A percentile compares a stretch with the other conserved stretches of the same genome.
phyloP scores from a whole-genome alignment of 2,329 filamentous ascomycete genomes.

The Pseudophaeomoniella oleicola region DNA sequence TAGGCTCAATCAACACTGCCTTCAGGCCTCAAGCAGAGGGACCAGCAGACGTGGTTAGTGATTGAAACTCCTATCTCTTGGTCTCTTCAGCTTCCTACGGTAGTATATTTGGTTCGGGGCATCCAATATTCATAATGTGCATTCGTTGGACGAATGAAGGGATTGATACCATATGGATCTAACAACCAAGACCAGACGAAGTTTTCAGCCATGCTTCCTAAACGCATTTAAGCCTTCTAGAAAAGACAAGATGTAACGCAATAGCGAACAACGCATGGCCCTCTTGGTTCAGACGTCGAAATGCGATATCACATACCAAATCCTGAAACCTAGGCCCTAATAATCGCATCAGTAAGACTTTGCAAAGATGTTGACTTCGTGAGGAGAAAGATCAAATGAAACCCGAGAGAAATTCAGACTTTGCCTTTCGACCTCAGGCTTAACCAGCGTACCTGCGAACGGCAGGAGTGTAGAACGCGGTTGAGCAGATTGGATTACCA shows the following conservation, averaged over 20 bases:
- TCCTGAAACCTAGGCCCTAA: not conserved
- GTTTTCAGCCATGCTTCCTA: no score
- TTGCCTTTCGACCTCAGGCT: slow-evolving; percentile 35
- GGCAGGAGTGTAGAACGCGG: slow-evolving; percentile 23
- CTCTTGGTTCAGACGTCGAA: not conserved
- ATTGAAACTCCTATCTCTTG: no score
- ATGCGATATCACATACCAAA: not conserved
- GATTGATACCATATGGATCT: no score
- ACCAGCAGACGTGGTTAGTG: no score
- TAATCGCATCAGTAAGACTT: not conserved
- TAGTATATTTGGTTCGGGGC: no score
- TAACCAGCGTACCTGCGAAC: slow-evolving; percentile 28
- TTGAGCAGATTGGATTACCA: slow-evolving; percentile 38
- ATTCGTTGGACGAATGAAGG: no score
- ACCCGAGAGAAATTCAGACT: slow-evolving; percentile 20
- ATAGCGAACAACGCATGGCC: not conserved
- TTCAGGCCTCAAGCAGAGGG: no score
- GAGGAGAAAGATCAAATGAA: not conserved
- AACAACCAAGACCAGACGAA: no score
- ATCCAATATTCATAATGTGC: no score
- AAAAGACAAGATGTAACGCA: not conserved
- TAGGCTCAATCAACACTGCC: no score
- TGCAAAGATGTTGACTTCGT: not conserved
- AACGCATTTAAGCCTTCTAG: not conserved
- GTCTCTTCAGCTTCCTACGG: no score